Base-by-base conservation (phyloP, 129 eudicot genomes). In the Flaveria bidentis region DNA sequence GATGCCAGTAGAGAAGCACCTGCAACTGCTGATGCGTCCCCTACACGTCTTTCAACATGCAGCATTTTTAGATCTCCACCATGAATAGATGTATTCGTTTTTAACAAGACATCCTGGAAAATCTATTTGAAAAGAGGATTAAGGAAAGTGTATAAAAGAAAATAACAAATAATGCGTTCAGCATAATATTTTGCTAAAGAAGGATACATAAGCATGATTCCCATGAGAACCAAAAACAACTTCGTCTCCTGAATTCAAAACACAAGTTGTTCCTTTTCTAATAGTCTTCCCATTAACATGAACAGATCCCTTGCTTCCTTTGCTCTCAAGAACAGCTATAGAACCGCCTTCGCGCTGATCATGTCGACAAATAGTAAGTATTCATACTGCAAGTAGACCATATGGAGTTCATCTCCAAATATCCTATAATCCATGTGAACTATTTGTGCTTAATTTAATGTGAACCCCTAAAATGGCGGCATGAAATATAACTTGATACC, bases 1-100 rank as follows among this genome's bases (percentile, higher is more conserved):
- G 88, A 88, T 23, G 98, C 98, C 86, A 90, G 84, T 56, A 92
- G 84, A 23, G 98, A 86, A 81, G 97, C 97, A 81, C 98, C 92
- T 49, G 93, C 86, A 16, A 88, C 90, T 64, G 92, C 94, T 78
- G 94, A 90, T 49, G 86, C 89, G 58, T 92, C 96, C 55, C 96
- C 92, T 28, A 85, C 80, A n/a, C 87, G 83, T 71, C 85, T 89
- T 72, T 83, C 96, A 46, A 58, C 82, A 45, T 53, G 88, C 50
- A 83, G 23, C 67, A 73, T 67, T 74, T 86, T 92, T n/a, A 26
- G 63, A 12, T 56, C 63, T 56, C 28, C 63, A 7, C 63, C 63
- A 56, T 12, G 63, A 56, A 53, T 15, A 6, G 28, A 56, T 52
- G 89, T 76, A 78, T 82, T 86, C 26, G 90, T 52, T 86, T 88